phyloP scores from a whole-genome alignment of 257 asterid species.

The Solanum chaucha region DNA sequence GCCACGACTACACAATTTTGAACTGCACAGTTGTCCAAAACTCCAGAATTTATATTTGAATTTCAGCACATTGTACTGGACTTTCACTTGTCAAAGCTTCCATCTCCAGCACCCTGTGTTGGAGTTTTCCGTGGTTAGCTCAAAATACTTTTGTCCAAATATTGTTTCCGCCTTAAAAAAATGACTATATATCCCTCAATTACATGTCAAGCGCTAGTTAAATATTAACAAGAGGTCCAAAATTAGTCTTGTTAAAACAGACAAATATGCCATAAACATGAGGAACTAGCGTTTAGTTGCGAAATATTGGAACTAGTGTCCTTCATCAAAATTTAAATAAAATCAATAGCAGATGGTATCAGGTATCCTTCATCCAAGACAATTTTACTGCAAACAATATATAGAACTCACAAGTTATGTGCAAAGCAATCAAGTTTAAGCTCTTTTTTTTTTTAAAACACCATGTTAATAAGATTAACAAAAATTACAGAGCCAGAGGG shows the following conservation, averaged over 20 bases:
- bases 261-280: background rate
- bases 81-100: background rate
- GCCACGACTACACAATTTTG: background rate
- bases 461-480: too few relatives aligned
- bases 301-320: background rate
- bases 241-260: background rate
- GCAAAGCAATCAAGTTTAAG: background rate
- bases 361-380: background rate
- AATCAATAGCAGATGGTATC: too few relatives aligned
- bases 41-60: background rate
- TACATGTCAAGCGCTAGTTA: too few relatives aligned
- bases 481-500: too few relatives aligned
- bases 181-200: too few relatives aligned
- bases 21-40: background rate
- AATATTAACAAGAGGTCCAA: background rate
- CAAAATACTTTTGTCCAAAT: background rate
- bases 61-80: background rate
- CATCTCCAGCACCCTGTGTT: background rate
- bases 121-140: background rate
- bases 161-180: background rate
- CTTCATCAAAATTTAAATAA: too few relatives aligned
- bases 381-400: background rate
- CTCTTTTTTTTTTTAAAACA: background rate
- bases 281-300: background rate
- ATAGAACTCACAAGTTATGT: background rate